Base-by-base conservation (phyloP, 164 flowering plant species). In the Magnolia sinica region DNA sequence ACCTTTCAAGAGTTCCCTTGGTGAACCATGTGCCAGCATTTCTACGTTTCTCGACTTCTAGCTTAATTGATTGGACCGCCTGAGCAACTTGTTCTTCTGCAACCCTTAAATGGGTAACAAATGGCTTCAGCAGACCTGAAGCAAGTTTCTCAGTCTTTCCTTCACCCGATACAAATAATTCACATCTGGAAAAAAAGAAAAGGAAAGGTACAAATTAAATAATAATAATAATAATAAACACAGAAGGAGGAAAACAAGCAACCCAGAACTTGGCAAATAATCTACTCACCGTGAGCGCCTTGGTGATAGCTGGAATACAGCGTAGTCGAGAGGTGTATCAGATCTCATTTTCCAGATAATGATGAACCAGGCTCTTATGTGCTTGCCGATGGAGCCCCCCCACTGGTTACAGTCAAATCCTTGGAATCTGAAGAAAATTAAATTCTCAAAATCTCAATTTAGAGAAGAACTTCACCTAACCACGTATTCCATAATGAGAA, bases 1-100 rank as follows among this genome's bases (percentile, higher is more conserved):
- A 95, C 99, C 98, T 94, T 86, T 96, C 99, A 79, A 96, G 87
- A 14, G 98, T 94, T 82, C 99, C 98, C 83, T 94, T 96, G 3
- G 97, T 91, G 84, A 96, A 94, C 98, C 99, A 96, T 7, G 76
- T 72, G 73, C 89, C 91, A 58, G 85, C 92, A 87, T 88, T 86
- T 82, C 80, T 83, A 73, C 61, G 75, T 73, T 80, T 87, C 74
- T 88, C 91, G 64, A 84, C 89, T 82, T 92, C 95, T 74, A 96
- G 92, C 83, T 89, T 94, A 77, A 96, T 88, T 11, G 94, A 87
- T 76, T 84, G 89, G 79, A 79, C 90, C 65, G 91, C 83, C 72
- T 51, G 76, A 24, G 89, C 89, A 80, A 88, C 85, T 81, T 94
- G 96, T 73, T 91, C 98, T 85, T 94, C 96, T 74, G 86, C 97